These are phyloP conservation scores for Pichia norvegensis DNA, from an alignment of 1,139 yeast species.

Conservation along the genomic window DNA sequence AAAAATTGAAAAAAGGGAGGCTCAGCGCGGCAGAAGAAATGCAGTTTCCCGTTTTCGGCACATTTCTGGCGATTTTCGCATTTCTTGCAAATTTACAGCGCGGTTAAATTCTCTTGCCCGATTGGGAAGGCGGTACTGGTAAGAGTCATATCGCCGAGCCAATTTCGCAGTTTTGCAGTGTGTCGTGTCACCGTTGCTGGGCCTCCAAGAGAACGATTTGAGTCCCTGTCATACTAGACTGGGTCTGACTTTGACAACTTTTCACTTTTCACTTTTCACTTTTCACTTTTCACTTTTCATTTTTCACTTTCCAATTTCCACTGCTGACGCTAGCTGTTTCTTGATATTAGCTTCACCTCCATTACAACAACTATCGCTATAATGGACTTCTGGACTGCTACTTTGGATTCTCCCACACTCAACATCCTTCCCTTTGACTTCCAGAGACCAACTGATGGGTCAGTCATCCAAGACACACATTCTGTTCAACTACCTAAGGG, in stretches of 20 bases:
- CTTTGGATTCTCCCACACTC: conserved; percentile 73
- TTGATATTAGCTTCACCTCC: neutral
- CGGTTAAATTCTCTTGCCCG: neutral
- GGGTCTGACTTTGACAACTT: neutral
- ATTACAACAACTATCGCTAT: neutral
- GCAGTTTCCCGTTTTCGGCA: no score
- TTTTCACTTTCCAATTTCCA: neutral
- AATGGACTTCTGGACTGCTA: conserved; percentile 51
- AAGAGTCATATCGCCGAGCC: neutral
- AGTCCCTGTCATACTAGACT: no score
- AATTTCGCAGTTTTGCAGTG: no score
- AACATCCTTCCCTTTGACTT: conserved; percentile 86
- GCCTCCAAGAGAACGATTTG: no score
- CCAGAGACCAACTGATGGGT: conserved; percentile 67
- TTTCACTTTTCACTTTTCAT: neutral
- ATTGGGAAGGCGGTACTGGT: neutral
- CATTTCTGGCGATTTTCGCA: no score
- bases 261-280: neutral
- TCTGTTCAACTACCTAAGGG: conserved; percentile 33
- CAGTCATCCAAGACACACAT: conserved; percentile 56
- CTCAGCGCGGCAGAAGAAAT: no score
- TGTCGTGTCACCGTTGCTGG: no score
- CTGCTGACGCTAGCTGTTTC: no score
- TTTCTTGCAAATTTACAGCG: neutral
- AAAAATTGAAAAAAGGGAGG: no score